Evolutionary conservation across 208 protist genomes (phyloP).

Genomic region (Acanthamoeba triangularis): DNA sequence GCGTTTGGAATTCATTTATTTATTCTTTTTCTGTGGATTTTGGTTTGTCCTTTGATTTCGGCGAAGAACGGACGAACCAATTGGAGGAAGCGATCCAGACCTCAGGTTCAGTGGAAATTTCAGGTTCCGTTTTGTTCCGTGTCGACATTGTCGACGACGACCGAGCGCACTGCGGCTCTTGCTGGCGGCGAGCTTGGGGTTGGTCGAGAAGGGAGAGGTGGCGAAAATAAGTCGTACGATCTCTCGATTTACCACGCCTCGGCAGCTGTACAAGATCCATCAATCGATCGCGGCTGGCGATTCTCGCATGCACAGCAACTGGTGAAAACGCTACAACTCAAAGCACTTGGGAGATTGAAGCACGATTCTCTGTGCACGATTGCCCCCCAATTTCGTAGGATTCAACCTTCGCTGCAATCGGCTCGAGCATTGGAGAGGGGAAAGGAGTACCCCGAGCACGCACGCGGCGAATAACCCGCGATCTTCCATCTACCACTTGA

Average conservation of each 20-base stretch:
- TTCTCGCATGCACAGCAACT: background rate
- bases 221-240: background rate
- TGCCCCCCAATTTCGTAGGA: background rate
- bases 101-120: background rate
- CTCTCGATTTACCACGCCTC: background rate
- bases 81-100: background rate
- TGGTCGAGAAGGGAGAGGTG: background rate
- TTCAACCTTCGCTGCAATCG: background rate
- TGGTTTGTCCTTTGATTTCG: too few species aligned
- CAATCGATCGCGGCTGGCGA: background rate
- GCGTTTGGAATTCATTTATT: too few species aligned
- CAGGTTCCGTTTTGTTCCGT: background rate
- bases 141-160: background rate
- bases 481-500: too few species aligned
- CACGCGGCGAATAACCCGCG: background rate
- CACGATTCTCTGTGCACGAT: background rate
- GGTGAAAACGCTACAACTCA: background rate
- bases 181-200: background rate
- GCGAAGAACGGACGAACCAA: background rate
- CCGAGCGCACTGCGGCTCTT: background rate
- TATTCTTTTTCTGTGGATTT: too few species aligned
- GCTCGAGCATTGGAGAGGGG: background rate
- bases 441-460: background rate
- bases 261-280: background rate
- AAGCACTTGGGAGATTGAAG: background rate